Conservation (phyloP, 1,284 basidiomycete species). For the Leccinum angustisporum region DNA sequence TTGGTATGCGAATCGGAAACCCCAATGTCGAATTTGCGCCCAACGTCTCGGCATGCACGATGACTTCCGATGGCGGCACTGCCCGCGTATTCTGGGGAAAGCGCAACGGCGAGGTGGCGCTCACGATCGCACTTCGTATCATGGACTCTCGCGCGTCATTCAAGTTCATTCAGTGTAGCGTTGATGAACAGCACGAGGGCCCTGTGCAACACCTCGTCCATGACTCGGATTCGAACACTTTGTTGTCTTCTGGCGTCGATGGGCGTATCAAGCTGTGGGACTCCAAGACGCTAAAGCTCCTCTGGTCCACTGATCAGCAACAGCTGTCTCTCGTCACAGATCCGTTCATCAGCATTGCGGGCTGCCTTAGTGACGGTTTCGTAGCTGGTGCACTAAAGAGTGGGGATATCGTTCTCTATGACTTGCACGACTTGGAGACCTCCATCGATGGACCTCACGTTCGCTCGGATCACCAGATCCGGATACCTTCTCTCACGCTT, state of each 20-base stretch:
- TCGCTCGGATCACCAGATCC: slow-evolving; percentile 22
- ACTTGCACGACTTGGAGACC: slow-evolving; percentile 32
- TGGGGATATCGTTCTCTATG: slow-evolving; percentile 59
- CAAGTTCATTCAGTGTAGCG: slow-evolving; percentile 47
- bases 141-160: slow-evolving; percentile 56
- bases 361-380: slow-evolving; percentile 43
- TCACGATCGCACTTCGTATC: slow-evolving; percentile 56
- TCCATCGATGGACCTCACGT: slow-evolving; percentile 14
- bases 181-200: slow-evolving; percentile 60
- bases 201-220: slow-evolving; percentile 54
- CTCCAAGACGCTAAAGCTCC: slow-evolving; percentile 46
- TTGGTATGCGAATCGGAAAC: slow-evolving; percentile 68
- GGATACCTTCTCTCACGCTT: slow-evolving; percentile 30
- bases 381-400: slow-evolving; percentile 52
- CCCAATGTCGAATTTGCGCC: slow-evolving; percentile 78
- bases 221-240: slow-evolving; percentile 38
- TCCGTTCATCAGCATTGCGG: slow-evolving; percentile 49
- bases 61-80: slow-evolving; percentile 64
- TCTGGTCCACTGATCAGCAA: slow-evolving; percentile 60
- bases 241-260: slow-evolving; percentile 59
- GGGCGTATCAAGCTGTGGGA: slow-evolving; percentile 75
- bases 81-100: slow-evolving; percentile 79
- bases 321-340: slow-evolving; percentile 40
- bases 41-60: slow-evolving; percentile 56
- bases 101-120: slow-evolving; percentile 64